Conservation (phyloP, 352 stramenopile species). For the Globisporangium carolinianum region DNA sequence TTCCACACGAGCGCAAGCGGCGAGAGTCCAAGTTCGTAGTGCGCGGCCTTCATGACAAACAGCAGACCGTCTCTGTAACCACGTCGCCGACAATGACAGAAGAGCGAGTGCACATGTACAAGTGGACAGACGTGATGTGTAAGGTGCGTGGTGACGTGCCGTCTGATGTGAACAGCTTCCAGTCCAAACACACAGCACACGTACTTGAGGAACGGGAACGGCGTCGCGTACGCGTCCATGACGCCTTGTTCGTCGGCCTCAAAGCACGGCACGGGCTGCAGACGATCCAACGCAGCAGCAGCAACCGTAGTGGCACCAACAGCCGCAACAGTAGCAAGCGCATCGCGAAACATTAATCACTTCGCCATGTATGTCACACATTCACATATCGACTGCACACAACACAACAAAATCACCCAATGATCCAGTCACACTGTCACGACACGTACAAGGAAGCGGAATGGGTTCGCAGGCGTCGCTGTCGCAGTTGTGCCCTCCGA, state of each 20-base stretch:
- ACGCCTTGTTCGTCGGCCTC: conserved; percentile 80
- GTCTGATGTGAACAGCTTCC: too few species aligned
- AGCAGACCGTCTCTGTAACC: conserved; percentile 74
- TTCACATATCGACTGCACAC: not conserved
- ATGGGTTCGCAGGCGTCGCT: conserved; percentile 57
- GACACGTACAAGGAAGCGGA: conserved; percentile 55
- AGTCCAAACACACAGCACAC: conserved; percentile 5
- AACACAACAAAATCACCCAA: not conserved
- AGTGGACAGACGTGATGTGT: not conserved
- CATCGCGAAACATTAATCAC: too few species aligned
- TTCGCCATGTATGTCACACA: too few species aligned
- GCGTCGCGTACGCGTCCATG: conserved; percentile 64
- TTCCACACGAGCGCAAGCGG: conserved; percentile 89
- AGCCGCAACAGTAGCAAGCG: not conserved
- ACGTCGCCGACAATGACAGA: not conserved
- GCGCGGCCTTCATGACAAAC: conserved; percentile 86
- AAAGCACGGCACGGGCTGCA: conserved; percentile 75
- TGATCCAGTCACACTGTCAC: not conserved
- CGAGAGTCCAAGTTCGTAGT: conserved; percentile 87
- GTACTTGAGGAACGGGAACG: conserved; percentile 84
- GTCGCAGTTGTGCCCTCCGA: conserved; percentile 49
- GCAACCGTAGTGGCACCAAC: not conserved
- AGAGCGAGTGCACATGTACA: conserved; percentile 1
- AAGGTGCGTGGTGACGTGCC: not conserved
- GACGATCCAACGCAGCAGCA: not conserved